These are phyloP conservation scores for Backusella morwellensis DNA, from an alignment of 192 early-diverging fungal species.

Conservation along the genomic window DNA sequence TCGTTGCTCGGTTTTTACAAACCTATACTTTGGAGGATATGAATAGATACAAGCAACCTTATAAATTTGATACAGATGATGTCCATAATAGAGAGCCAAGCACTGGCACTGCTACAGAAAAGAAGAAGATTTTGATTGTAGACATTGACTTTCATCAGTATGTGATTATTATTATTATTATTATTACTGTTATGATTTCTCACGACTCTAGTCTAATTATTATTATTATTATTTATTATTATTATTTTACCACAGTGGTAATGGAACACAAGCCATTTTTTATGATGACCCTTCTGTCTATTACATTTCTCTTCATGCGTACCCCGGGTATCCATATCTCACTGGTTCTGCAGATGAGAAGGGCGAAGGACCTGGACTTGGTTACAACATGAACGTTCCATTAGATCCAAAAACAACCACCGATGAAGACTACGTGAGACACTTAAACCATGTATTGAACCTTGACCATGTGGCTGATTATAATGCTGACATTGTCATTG, in stretches of 20 bases:
- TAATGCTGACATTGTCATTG: conserved; percentile 54
- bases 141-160: conserved; percentile 62
- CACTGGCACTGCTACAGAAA: conserved; percentile 1
- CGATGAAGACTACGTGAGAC: conserved; percentile 55
- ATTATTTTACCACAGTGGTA: conserved; percentile 39
- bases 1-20: conserved; percentile 46
- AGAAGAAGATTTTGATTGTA: conserved; percentile 47
- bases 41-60: conserved; percentile 1
- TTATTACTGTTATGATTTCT: not conserved
- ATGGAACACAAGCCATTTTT: conserved; percentile 57
- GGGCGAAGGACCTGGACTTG: conserved; percentile 59
- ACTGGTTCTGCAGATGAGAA: conserved; percentile 53
- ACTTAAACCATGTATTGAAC: conserved; percentile 42
- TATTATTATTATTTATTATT: not conserved
- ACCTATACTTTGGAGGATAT: conserved; percentile 32
- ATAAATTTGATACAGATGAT: not conserved
- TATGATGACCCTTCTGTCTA: conserved; percentile 54
- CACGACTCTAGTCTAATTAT: not conserved
- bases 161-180: not conserved
- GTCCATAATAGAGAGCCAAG: not conserved
- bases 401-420: conserved; percentile 48
- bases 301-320: conserved; percentile 61
- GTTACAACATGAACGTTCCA: conserved; percentile 69
- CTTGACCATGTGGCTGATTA: conserved; percentile 40
- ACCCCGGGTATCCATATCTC: conserved; percentile 63